Evolutionary conservation across 768 basidiomycete species (phyloP).

Genomic region (Termitomyces sp.): DNA sequence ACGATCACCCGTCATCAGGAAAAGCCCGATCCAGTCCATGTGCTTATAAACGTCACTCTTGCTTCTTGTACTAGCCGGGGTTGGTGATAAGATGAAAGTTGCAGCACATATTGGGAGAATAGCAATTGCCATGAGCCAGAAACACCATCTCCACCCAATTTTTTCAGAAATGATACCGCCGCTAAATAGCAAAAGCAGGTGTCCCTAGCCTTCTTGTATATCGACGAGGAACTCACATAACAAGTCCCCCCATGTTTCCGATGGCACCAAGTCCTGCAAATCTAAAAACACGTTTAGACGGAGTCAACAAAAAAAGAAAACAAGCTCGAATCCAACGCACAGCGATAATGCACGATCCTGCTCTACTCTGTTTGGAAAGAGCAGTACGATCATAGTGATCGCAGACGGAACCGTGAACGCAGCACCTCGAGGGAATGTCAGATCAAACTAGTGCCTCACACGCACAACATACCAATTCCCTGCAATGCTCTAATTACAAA

Average conservation of each 20-base stretch:
- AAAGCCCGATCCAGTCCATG: slow-evolving; percentile 11
- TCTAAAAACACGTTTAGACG: slow-evolving; percentile 21
- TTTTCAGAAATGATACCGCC: slow-evolving; percentile 35
- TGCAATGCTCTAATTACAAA: slow-evolving; percentile 42
- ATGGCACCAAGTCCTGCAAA: slow-evolving; percentile 41
- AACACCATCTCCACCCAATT: slow-evolving; percentile 39
- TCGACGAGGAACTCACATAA: slow-evolving; percentile 1
- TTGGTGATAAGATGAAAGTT: slow-evolving; percentile 21
- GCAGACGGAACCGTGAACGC: slow-evolving; percentile 41
- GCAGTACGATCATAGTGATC: slow-evolving; percentile 36
- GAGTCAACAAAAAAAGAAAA: too few species aligned
- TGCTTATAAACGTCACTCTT: slow-evolving; percentile 4
- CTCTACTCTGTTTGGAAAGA: slow-evolving; percentile 38
- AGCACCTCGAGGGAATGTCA: slow-evolving; percentile 5
- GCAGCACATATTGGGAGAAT: slow-evolving; percentile 23
- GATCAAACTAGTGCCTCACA: background rate
- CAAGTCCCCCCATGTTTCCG: slow-evolving; percentile 20
- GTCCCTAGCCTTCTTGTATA: background rate
- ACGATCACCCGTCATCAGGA: slow-evolving; percentile 21
- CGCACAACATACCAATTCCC: slow-evolving; percentile 31
- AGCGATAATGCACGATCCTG: slow-evolving; percentile 38
- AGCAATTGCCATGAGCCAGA: slow-evolving; percentile 38
- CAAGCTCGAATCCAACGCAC: background rate
- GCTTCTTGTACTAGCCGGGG: slow-evolving; percentile 16
- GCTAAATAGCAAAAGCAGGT: slow-evolving; percentile 19